Evolutionary conservation across 192 early-diverging fungal genomes (phyloP).

Genomic region (Coemansia sp.): DNA sequence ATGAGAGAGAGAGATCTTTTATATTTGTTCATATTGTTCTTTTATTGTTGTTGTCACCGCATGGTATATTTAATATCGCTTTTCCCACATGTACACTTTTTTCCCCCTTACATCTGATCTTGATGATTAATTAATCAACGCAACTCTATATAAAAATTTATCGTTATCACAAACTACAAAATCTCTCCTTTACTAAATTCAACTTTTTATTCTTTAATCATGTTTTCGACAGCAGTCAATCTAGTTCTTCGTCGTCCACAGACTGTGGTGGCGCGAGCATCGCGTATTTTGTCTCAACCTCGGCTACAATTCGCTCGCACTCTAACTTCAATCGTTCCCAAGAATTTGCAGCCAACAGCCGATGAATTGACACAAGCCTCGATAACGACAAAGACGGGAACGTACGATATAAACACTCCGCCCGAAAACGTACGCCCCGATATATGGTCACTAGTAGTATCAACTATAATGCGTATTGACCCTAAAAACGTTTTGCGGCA

Average conservation of each 20-base stretch:
- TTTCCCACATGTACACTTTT: no score
- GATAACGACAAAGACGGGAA: conserved; percentile 1
- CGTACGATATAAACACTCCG: conserved; percentile 7
- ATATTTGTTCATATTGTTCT: no score
- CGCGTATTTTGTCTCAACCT: neutral
- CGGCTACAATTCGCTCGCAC: neutral
- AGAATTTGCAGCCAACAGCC: conserved; percentile 24
- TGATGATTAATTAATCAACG: neutral
- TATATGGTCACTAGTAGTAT: conserved; percentile 34
- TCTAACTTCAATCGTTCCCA: conserved; percentile 5
- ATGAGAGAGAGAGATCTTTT: no score
- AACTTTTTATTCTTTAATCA: neutral
- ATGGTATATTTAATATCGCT: no score
- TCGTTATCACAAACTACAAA: neutral
- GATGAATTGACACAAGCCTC: conserved; percentile 1
- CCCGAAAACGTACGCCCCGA: conserved; percentile 25
- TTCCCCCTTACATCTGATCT: neutral
- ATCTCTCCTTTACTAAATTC: neutral
- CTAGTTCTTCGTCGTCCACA: neutral
- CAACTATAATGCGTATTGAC: conserved; percentile 23
- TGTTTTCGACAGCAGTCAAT: neutral
- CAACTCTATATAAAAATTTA: neutral
- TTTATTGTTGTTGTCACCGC: no score
- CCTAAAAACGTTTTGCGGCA: neutral
- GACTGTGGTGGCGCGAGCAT: neutral